A percentile compares a stretch with the other conserved stretches of the same genome.
Conservation (phyloP, 352 stramenopile species). For the Hyaloperonospora arabidopsidis region DNA sequence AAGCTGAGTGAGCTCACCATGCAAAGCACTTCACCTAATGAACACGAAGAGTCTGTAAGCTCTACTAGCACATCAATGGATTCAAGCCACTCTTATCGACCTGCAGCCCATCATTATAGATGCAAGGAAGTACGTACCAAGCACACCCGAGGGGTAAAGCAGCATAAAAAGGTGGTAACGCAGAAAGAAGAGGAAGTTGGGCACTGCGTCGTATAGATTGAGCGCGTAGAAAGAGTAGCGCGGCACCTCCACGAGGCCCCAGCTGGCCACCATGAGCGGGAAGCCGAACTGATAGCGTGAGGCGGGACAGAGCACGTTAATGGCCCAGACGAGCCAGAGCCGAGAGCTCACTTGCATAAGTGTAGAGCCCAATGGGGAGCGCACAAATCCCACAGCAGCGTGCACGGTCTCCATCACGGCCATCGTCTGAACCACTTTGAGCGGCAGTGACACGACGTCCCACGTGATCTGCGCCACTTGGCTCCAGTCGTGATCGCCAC, state of each 20-base stretch:
- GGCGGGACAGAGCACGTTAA: conserved; percentile 83
- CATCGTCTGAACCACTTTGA: conserved; percentile 89
- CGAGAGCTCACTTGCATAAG: conserved; percentile 89
- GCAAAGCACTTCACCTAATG: conserved; percentile 57
- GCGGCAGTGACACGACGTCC: conserved; percentile 44
- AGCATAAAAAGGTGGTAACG: conserved; percentile 98
- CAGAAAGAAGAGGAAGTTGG: conserved; percentile 94
- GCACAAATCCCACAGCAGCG: conserved; percentile 90
- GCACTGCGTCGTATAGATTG: conserved; percentile 90
- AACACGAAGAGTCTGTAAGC: conserved; percentile 7
- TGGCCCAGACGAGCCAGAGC: conserved; percentile 90
- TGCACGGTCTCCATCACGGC: conserved; percentile 96
- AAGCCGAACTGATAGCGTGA: conserved; percentile 79
- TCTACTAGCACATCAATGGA: conserved; percentile 3
- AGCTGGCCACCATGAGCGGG: conserved; percentile 83
- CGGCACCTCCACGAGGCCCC: conserved; percentile 87
- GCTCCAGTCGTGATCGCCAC: conserved; percentile 42
- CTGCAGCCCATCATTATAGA: too few species aligned
- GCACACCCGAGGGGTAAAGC: conserved; percentile 96
- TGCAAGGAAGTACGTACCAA: conserved; percentile 48
- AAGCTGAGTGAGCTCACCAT: conserved; percentile 63
- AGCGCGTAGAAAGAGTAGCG: conserved; percentile 97
- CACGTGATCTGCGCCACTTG: conserved; percentile 43
- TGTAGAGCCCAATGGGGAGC: conserved; percentile 90
- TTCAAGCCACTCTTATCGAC: too few species aligned